phyloP scores from a whole-genome alignment of 495 filamentous ascomycete genomes.

The Cladorrhinum samala region DNA sequence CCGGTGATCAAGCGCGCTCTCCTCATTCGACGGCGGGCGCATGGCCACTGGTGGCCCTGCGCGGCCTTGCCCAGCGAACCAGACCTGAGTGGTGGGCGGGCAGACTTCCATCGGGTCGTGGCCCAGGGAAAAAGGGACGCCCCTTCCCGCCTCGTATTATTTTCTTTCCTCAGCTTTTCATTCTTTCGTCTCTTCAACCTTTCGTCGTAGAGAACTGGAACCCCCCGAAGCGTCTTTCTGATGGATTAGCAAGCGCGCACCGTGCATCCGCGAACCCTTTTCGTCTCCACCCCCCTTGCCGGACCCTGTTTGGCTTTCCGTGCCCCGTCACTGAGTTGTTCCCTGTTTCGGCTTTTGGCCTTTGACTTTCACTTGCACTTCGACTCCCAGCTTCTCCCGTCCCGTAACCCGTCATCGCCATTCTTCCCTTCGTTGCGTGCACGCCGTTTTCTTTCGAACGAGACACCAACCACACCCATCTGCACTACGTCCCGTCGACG shows the following conservation, averaged over 20 bases:
- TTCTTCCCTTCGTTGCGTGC: no score
- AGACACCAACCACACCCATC: no score
- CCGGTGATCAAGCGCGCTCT: constrained; percentile 4
- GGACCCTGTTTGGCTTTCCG: not conserved
- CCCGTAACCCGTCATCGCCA: no score
- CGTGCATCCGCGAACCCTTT: not conserved
- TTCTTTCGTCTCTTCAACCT: constrained; percentile 3
- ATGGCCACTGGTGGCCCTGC: not conserved
- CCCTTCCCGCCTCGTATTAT: constrained; percentile 24
- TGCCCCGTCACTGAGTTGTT: not conserved
- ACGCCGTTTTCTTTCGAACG: not conserved
- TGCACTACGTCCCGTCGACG: no score
- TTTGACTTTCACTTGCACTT: not conserved
- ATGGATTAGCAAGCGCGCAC: constrained; percentile 1
- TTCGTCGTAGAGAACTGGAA: not conserved
- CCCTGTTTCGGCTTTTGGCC: constrained; percentile 5
- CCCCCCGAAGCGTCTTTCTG: not conserved
- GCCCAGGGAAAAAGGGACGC: constrained; percentile 14
- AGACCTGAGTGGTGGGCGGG: no score
- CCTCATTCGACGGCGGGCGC: constrained; percentile 7
- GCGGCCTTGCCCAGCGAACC: not conserved
- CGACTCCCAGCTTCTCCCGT: not conserved
- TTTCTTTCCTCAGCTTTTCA: constrained; percentile 9
- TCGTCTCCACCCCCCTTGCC: constrained; percentile 9
- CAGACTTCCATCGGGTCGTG: not conserved